phyloP scores from a whole-genome alignment of 306 rosid genomes.

The Erythrophleum fordii region DNA sequence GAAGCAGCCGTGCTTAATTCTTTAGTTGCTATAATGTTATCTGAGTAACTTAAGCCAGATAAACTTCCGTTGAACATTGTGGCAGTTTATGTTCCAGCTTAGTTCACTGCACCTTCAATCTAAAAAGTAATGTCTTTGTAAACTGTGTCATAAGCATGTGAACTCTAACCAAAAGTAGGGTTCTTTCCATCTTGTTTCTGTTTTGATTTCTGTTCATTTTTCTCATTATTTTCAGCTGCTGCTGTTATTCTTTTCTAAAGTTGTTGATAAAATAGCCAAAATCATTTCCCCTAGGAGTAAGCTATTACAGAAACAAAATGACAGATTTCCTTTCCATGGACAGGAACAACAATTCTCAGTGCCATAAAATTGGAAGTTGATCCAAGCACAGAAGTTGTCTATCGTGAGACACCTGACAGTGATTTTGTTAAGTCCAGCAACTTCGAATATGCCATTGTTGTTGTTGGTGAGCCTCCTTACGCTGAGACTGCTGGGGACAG shows the following conservation, averaged over 20 bases:
- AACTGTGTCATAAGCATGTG: neutral
- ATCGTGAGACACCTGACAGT: constrained; percentile 69
- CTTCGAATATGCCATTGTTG: constrained; percentile 80
- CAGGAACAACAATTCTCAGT: constrained; percentile 85
- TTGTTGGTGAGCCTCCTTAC: constrained; percentile 84
- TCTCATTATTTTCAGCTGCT: neutral
- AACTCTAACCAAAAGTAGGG: neutral
- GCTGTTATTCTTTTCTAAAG: no score
- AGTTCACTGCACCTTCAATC: neutral
- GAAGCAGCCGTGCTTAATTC: neutral
- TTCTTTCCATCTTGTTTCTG: neutral
- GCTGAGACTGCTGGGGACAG: constrained; percentile 87
- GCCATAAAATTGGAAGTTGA: constrained; percentile 75
- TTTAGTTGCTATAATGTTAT: constrained; percentile 7
- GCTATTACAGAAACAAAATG: constrained; percentile 27
- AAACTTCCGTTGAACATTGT: no score
- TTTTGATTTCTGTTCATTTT: neutral
- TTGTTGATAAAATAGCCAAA: neutral
- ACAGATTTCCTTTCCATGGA: constrained; percentile 37
- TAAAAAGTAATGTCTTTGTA: neutral
- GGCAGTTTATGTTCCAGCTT: neutral
- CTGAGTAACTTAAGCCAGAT: neutral
- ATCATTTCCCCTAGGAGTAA: neutral
- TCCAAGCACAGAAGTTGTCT: constrained; percentile 67
- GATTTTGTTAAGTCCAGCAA: constrained; percentile 68